Percentiles rank a stretch among this genome's conserved stretches.
phyloP scores from a whole-genome alignment of 2,329 filamentous ascomycete species.

The Sclerotinia subarctica region DNA sequence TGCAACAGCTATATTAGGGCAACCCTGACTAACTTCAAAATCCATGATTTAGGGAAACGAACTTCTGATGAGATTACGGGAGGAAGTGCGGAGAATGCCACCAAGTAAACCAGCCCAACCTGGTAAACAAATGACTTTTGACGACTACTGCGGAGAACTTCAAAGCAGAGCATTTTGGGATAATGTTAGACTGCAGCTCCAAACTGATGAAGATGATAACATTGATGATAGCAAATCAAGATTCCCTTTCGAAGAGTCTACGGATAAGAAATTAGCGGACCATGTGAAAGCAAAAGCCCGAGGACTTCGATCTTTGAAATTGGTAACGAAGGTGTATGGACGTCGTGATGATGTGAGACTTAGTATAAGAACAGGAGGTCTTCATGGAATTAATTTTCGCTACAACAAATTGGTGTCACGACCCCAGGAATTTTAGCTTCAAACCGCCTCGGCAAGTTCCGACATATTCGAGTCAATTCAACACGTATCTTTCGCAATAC shows the following conservation, averaged over 20 bases:
- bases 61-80: constrained; percentile 18
- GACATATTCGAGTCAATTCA: constrained; percentile 15
- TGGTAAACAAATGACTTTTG: neutral
- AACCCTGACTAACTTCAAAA: neutral
- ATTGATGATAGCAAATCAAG: neutral
- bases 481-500: constrained; percentile 27
- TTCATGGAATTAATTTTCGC: neutral
- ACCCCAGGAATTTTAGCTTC: constrained; percentile 16
- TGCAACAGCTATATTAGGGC: too few relatives aligned
- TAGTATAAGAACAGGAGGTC: neutral
- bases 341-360: neutral
- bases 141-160: constrained; percentile 21
- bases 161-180: constrained; percentile 29
- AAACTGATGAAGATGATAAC: constrained; percentile 8
- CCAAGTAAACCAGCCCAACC: neutral
- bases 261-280: neutral
- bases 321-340: constrained; percentile 6
- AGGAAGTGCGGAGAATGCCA: constrained; percentile 23
- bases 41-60: constrained; percentile 5
- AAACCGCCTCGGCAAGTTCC: neutral
- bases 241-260: neutral
- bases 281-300: neutral
- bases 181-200: constrained; percentile 25
- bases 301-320: neutral
- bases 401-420: neutral